These are phyloP conservation scores for Pestalotiopsis sp. DNA, from an alignment of 2,329 filamentous ascomycete genomes.

Conservation along the genomic window DNA sequence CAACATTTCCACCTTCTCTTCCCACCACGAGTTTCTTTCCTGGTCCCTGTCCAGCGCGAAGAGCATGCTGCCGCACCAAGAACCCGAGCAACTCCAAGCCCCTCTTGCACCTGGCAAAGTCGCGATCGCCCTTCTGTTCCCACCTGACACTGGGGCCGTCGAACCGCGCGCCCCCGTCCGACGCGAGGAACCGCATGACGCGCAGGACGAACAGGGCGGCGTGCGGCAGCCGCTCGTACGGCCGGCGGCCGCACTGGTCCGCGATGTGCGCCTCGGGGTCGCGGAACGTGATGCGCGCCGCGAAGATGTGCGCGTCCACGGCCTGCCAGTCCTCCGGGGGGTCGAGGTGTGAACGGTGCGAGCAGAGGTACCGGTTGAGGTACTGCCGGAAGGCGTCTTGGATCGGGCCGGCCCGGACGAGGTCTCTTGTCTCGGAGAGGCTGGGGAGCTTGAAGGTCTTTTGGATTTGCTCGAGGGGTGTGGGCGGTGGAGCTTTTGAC, in stretches of 20 bases:
- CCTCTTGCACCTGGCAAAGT: neutral
- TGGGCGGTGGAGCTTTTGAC: neutral
- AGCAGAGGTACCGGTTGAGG: neutral
- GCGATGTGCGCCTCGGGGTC: neutral
- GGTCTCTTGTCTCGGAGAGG: neutral
- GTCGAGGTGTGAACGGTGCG: neutral
- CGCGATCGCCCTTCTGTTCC: neutral
- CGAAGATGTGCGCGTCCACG: conserved; percentile 1
- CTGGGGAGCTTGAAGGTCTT: neutral
- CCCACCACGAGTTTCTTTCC: neutral
- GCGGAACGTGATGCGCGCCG: neutral
- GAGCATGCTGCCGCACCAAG: neutral
- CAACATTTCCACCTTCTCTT: too few species aligned
- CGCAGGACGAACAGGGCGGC: neutral
- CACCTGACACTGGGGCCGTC: neutral
- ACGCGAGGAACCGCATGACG: neutral
- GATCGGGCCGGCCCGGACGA: neutral
- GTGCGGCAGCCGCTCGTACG: neutral
- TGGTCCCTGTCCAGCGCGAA: neutral
- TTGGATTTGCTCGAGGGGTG: neutral
- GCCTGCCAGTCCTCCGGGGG: neutral
- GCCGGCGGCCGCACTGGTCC: neutral
- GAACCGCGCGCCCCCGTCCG: neutral
- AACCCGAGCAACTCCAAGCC: neutral
- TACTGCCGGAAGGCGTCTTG: conserved; percentile 1